Percentiles rank a stretch among this genome's conserved stretches.
These are phyloP conservation scores for Pythium utonaiense DNA, from an alignment of 352 stramenopile species.

Conservation along the genomic window DNA sequence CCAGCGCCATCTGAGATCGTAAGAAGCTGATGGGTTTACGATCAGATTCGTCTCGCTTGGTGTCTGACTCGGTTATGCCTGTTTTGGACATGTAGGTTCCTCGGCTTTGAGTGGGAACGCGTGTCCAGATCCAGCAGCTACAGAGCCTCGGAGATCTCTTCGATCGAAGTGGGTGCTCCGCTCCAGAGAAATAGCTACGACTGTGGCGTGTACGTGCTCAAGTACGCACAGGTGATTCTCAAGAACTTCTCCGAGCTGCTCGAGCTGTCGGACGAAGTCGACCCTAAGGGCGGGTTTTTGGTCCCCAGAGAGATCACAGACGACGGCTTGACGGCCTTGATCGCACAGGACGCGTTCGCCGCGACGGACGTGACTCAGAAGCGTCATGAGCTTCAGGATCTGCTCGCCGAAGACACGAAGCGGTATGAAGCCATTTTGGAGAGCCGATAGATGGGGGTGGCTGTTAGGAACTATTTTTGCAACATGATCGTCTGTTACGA, in stretches of 20 bases:
- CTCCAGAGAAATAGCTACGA: conserved; percentile 19
- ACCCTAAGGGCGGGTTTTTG: not conserved
- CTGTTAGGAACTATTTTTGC: not conserved
- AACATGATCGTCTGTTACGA: too few relatives aligned
- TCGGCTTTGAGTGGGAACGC: conserved; percentile 35
- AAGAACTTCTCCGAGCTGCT: conserved; percentile 17
- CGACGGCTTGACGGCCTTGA: conserved; percentile 6
- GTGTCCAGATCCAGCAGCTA: conserved; percentile 66
- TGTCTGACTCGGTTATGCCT: not conserved
- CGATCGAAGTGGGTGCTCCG: conserved; percentile 12
- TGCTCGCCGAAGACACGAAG: conserved; percentile 17
- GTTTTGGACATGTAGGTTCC: not conserved
- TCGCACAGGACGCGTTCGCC: conserved; percentile 15
- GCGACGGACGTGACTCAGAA: conserved; percentile 13
- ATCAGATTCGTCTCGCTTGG: too few relatives aligned
- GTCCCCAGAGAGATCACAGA: conserved; percentile 13
- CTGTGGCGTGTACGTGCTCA: conserved; percentile 24
- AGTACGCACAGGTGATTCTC: conserved; percentile 24
- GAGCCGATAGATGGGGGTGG: conserved; percentile 6
- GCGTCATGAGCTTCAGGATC: conserved; percentile 14
- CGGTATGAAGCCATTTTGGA: conserved; percentile 23
- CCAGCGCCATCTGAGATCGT: conserved; percentile 53
- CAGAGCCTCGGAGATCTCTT: conserved; percentile 20
- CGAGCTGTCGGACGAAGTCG: not conserved
- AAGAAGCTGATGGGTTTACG: conserved; percentile 25